These are phyloP conservation scores for Kwoniella bestiolae DNA, from an alignment of 768 basidiomycete species.

Conservation along the genomic window DNA sequence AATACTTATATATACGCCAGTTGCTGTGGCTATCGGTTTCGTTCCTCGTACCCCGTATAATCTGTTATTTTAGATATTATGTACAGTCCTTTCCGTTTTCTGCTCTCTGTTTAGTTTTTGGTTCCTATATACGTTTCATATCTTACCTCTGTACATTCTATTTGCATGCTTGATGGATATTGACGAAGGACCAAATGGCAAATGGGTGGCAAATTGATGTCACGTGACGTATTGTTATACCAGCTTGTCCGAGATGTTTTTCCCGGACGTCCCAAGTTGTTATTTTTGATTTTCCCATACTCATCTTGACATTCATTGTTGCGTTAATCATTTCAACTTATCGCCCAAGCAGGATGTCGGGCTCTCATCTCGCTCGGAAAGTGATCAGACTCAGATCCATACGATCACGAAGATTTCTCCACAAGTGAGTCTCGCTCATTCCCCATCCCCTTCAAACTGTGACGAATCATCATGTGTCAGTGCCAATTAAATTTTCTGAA, in stretches of 20 bases:
- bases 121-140: neutral
- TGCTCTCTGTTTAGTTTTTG: neutral
- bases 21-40: neutral
- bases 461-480: no score
- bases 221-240: no score
- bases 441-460: neutral
- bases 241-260: neutral
- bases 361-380: slow-evolving; percentile 14
- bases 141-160: neutral
- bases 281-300: neutral
- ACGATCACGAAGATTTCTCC: neutral
- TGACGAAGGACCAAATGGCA: neutral
- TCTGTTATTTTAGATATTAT: neutral
- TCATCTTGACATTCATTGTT: neutral
- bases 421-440: neutral
- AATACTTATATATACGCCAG: neutral
- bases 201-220: neutral
- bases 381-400: slow-evolving; percentile 6
- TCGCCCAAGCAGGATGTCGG: slow-evolving; percentile 20
- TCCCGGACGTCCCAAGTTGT: neutral
- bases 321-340: no score
- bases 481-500: no score
- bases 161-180: neutral
- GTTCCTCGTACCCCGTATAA: neutral
- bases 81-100: neutral